Conservation (phyloP, 371 early-diverging fungal species). For the Mortierella sp. region DNA sequence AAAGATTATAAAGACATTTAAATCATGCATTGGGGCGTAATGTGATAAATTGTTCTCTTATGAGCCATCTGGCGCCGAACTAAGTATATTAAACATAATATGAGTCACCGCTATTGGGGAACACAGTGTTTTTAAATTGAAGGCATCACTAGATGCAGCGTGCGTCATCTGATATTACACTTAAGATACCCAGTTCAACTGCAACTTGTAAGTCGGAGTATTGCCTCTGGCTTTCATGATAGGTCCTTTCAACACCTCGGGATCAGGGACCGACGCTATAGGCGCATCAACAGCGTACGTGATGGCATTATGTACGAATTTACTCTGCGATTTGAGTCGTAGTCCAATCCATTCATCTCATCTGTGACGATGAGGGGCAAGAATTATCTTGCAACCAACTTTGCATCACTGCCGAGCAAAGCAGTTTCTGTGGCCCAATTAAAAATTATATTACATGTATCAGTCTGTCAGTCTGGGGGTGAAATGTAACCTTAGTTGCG, state of each 20-base stretch:
- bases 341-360: constrained; percentile 23
- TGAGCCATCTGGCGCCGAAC: constrained; percentile 23
- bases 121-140: neutral
- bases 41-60: constrained; percentile 23
- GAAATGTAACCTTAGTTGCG: neutral
- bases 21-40: neutral
- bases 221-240: constrained; percentile 16
- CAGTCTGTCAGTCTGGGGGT: neutral
- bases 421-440: neutral
- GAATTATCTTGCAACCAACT: constrained; percentile 1
- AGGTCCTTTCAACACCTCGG: constrained; percentile 20
- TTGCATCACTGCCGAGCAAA: neutral
- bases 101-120: neutral
- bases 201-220: constrained; percentile 32
- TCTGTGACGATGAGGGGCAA: constrained; percentile 16
- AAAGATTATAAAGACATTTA: neutral
- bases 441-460: neutral
- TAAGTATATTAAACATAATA: constrained; percentile 7
- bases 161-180: constrained; percentile 49
- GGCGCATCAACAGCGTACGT: constrained; percentile 22
- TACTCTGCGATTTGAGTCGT: constrained; percentile 19
- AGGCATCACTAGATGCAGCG: neutral
- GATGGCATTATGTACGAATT: constrained; percentile 16
- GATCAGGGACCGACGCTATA: constrained; percentile 43
- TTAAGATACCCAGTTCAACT: constrained; percentile 29